phyloP scores from a whole-genome alignment of 1,284 basidiomycete genomes.

The Leccinum glutinopallens region DNA sequence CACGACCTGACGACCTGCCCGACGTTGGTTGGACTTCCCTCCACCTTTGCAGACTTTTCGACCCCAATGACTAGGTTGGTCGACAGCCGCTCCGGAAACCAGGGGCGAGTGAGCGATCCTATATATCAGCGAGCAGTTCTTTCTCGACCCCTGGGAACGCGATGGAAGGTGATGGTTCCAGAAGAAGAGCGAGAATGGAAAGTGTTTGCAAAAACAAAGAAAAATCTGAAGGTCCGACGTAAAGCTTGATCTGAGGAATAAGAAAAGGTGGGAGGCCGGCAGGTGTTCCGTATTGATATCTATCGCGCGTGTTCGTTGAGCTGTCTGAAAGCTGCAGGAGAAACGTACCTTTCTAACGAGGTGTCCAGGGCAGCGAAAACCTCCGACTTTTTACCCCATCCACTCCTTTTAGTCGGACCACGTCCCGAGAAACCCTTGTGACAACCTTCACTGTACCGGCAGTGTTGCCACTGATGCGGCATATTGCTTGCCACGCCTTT shows the following conservation, averaged over 20 bases:
- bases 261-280: constrained; percentile 61
- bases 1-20: constrained; percentile 65
- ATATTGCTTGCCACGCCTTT: constrained; percentile 81
- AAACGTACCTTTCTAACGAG: constrained; percentile 64
- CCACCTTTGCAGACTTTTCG: constrained; percentile 58
- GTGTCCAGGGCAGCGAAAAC: constrained; percentile 81
- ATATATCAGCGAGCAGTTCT: constrained; percentile 69
- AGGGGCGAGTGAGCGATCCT: constrained; percentile 79
- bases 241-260: constrained; percentile 72
- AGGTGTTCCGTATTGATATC: constrained; percentile 69
- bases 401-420: constrained; percentile 80
- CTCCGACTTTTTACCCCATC: constrained; percentile 75
- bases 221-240: constrained; percentile 74
- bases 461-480: constrained; percentile 74
- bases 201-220: constrained; percentile 79
- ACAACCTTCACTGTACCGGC: constrained; percentile 74
- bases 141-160: constrained; percentile 75
- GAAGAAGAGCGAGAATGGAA: constrained; percentile 67
- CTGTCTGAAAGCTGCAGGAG: constrained; percentile 16
- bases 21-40: constrained; percentile 67
- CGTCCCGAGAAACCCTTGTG: constrained; percentile 68
- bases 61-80: constrained; percentile 69
- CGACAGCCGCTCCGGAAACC: constrained; percentile 72
- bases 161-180: constrained; percentile 63
- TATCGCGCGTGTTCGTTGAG: constrained; percentile 31